A percentile compares a stretch with the other conserved stretches of the same genome.
These are phyloP conservation scores for Blastomyces parvus DNA, from an alignment of 2,329 filamentous ascomycete genomes.

Conservation along the genomic window DNA sequence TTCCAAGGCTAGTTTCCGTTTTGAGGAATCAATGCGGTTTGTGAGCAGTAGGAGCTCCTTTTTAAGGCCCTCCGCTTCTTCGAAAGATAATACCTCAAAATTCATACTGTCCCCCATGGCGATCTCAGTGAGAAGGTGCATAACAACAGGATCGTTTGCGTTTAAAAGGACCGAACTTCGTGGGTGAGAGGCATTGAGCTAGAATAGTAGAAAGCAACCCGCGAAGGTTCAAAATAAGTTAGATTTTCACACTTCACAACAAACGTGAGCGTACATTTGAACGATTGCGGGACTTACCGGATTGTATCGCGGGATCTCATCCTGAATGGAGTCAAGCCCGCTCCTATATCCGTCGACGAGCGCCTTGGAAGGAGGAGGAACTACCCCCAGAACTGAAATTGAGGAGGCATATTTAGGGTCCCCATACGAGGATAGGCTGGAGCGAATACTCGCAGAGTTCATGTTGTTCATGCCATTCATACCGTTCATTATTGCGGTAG, in stretches of 20 bases:
- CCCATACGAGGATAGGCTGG: slow-evolving; percentile 35
- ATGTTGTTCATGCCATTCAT: background rate
- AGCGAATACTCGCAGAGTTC: slow-evolving; percentile 28
- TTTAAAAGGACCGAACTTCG: slow-evolving; percentile 31
- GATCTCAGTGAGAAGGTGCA: slow-evolving; percentile 88
- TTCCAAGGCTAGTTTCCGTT: slow-evolving; percentile 77
- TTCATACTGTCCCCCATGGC: slow-evolving; percentile 79
- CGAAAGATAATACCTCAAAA: slow-evolving; percentile 78
- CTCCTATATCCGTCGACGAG: slow-evolving; percentile 54
- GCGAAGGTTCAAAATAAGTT: background rate
- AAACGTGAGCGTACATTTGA: background rate
- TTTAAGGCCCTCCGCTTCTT: slow-evolving; percentile 86
- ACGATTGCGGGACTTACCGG: slow-evolving; percentile 41
- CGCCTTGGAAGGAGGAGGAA: slow-evolving; percentile 34
- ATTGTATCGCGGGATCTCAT: slow-evolving; percentile 47
- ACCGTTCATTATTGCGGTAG: background rate
- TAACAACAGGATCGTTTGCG: slow-evolving; percentile 56
- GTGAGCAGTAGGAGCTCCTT: slow-evolving; percentile 66
- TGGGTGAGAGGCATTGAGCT: slow-evolving; percentile 45
- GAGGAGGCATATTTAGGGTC: slow-evolving; percentile 32
- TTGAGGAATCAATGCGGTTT: slow-evolving; percentile 70
- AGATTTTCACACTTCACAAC: background rate
- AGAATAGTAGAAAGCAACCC: background rate
- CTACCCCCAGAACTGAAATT: slow-evolving; percentile 24
- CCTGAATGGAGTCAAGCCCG: slow-evolving; percentile 46